Evolutionary conservation across 177 flowering plant genomes (phyloP), one percentile per base, ranked within the genome.

Genomic region (Telopea speciosissima): DNA sequence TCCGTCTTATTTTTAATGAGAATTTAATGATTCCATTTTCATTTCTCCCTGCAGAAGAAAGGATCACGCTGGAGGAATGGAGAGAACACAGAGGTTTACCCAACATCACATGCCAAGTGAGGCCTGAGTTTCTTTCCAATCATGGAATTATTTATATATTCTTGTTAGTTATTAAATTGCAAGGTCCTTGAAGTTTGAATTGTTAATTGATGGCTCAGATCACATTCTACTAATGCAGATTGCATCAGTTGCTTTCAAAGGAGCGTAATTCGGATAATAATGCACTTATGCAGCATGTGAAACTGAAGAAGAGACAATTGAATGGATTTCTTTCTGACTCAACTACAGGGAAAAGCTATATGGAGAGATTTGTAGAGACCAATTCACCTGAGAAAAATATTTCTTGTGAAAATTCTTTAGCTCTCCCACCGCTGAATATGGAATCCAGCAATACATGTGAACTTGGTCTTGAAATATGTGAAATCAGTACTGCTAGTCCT

Each of bases 41-140:
- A 49, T 16, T 49, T 49, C 17, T 49, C 54, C 13, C 54, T 49
- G 12, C 87, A 95, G 99, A 92, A 79, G 80, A 92, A 82, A 81
- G 94, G 87, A 74, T 70, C 85, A 45, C 90, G 84, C 54, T 79
- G 81, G 85, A 89, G 81, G 77, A 90, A 89, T 83, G 90, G 92
- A 76, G 92, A 81, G 68, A 87, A 88, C 10, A 86, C 88, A 65
- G 92, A 91, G 76, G 58, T 74, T 42, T 69, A 71, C 62, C 79
- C 85, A n/a, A 59, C 90, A 74, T 84, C 96, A 40, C 88, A 89
- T 85, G 79, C 90, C 82, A 89, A 83, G 98, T 94, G 75, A 82
- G 92, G 24, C 31, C 63, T 73, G 40, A 56, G 22, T 79, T 62
- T 66, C 44, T 76, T 65, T 14, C 36, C 17, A 23, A 58, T 16